Base-by-base conservation (phyloP, 2,329 filamentous ascomycete genomes). In the Penicillium hesseltinei region DNA sequence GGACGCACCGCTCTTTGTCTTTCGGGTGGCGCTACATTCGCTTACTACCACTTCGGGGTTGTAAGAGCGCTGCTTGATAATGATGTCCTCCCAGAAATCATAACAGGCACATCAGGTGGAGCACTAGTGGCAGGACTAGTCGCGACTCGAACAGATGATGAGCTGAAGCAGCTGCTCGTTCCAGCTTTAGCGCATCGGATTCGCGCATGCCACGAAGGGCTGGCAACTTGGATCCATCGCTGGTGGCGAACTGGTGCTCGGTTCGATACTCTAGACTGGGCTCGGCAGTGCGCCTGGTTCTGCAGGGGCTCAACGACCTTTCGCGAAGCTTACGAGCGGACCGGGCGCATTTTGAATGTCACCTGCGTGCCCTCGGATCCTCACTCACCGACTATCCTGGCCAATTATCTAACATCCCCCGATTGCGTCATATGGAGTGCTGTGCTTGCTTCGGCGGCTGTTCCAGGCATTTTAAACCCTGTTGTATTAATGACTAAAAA, bases 371-470 rank as follows among this genome's bases (percentile, higher is more conserved):
- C 94, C 0, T 92, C 93, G 0, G 94, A 99, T 72, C 94, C 93
- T 19, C 92, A 99, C 75, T 95, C 91, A 43, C 93, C 87, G 2
- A 87, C 92, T 0, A 96, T 99, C 63, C 82, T 99, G 8, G 91
- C 91, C 70, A 99, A 99, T 76, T 96, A 97, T 72, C 83, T 97
- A 33, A 97, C 94, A 2, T 90, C 89, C 23, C 94, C 94, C 0
- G 92, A 99, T 77, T 99, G 94, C 71, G 94, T 99, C 40, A 95
- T 99, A 61, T 99, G 95, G 94, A 96, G 92, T 11, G 93, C 94
- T 2, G 92, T 97, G 3, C 78, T 99, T 44, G 94, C 94, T 0
- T 97, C 92, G 6, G 94, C 94, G 4, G 94, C 94, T 5, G 94
- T 99, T 0, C 94, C 94, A 0, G 94, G 94, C 1, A 97, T 99